A percentile compares a stretch with the other conserved stretches of the same genome.
phyloP scores from a whole-genome alignment of 2,329 filamentous ascomycete species.

The Trichoderma brevicompactum region DNA sequence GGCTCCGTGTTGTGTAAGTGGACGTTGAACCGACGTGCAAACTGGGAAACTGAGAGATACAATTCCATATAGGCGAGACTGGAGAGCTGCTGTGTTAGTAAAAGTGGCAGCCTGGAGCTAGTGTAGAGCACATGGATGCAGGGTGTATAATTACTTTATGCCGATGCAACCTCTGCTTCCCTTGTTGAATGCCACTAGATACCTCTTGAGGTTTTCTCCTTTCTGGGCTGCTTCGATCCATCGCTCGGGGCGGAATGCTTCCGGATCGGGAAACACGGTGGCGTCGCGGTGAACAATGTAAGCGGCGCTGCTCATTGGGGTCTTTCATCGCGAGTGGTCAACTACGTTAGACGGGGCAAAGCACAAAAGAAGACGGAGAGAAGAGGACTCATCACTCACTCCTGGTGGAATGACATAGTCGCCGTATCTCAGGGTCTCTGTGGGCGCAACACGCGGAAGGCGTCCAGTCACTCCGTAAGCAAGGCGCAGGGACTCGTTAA shows the following conservation, averaged over 20 bases:
- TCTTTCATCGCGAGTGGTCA: slow-evolving; percentile 27
- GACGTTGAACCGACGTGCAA: slow-evolving; percentile 32
- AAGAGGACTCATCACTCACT: slow-evolving; percentile 32
- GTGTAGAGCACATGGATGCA: background rate
- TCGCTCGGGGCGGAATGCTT: slow-evolving; percentile 36
- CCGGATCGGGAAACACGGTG: slow-evolving; percentile 36
- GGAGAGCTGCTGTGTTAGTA: background rate
- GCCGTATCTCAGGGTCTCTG: slow-evolving; percentile 38
- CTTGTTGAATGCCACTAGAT: slow-evolving; percentile 31
- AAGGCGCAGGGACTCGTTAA: slow-evolving; percentile 31
- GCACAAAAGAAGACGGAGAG: background rate
- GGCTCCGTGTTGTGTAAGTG: slow-evolving; percentile 31
- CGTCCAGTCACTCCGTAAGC: slow-evolving; percentile 29
- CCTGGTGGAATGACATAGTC: slow-evolving; percentile 41
- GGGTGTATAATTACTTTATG: slow-evolving; percentile 30
- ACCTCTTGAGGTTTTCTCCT: slow-evolving; percentile 28
- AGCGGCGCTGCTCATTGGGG: slow-evolving; percentile 33
- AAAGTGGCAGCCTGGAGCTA: background rate
- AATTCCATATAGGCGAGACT: slow-evolving; percentile 30
- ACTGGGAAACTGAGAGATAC: slow-evolving; percentile 30
- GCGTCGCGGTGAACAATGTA: slow-evolving; percentile 35
- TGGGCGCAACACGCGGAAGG: slow-evolving; percentile 38
- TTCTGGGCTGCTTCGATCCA: slow-evolving; percentile 35
- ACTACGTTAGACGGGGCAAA: slow-evolving; percentile 6
- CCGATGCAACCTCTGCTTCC: slow-evolving; percentile 34